Evolutionary conservation across 2,329 filamentous ascomycete genomes (phyloP), one percentile per base, ranked within the genome.

Genomic region (Tolypocladium amazonense): DNA sequence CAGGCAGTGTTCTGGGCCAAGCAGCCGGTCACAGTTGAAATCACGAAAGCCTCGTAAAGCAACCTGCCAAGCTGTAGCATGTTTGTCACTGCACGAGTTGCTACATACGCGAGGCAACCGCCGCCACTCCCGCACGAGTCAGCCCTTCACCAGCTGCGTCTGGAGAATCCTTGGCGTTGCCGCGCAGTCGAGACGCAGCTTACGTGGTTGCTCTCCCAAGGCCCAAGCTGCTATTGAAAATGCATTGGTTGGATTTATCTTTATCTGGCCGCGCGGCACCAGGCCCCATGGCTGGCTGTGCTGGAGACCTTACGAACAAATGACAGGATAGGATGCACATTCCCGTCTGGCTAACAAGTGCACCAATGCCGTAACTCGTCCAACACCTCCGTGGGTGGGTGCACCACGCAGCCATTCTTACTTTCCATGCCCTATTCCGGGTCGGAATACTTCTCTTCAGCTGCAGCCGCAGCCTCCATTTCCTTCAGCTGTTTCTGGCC

Each of bases 401-500:
- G 5, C 3, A 53, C 33, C 20, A n/a, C 27, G 9, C 18, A 20
- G 45, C 27, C 11, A 11, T 14, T 30, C 20, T 18, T 11, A 15
- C 9, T 15, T 30, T 37, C 25, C 33, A 25, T 33, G 20, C 33
- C 57, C 65, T 71, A 79, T 67, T 79, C 77, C 4, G 77, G 77
- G 61, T 79, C 62, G 15, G 58, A 61, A 25, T 66, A 63, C 23
- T 69, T 64, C 23, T 63, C 62, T 39, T 68, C 68, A 7, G 66
- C 70, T 20, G 66, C 66, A 20, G 73, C 71, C 50, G 73, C 73
- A 33, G 82, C 80, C 72, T 91, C 87, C 62, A 96, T 82, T 65
- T 92, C 85, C 75, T 89, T 88, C 67, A 93, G 79, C 70, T 87
- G 86, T 71, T 87, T 84, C 77, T 88, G 83, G 3, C 92, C 92